Evolutionary conservation across 768 basidiomycete species (phyloP), one percentile per base, ranked within the genome.

Genomic region (Crassisporium funariophilum): DNA sequence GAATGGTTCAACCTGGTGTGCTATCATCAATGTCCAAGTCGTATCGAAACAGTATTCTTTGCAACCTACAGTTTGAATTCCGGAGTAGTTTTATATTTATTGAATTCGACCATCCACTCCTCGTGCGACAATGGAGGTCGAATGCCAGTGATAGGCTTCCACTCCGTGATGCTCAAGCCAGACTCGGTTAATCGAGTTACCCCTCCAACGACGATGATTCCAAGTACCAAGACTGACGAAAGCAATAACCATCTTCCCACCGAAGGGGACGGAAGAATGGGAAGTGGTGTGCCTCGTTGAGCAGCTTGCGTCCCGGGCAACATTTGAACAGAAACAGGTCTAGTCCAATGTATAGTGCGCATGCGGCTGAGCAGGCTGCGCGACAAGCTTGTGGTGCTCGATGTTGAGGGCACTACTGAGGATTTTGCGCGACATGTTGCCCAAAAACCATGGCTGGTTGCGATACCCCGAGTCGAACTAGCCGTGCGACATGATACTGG

Each of bases 121-220:
- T 72, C 80, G 17, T 75, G 65, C 1, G 81, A 80, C 27, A 93
- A 67, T 0, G 97, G 97, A 13, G 95, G 95, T 13, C 94, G 62
- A 40, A 91, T 73, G 12, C 97, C 97, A 19, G 91, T 86, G 44
- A 98, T 83, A 10, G 95, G 94, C 41, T 81, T 78, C 97, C 97
- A 99, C 76, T 99, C 97, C 17, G 94, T 97, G 65, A 99, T 99
- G 64, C 92, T 95, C 49, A 99, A 73, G 11, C 97, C 97, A 12
- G 93, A 95, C 68, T 99, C 97, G 1, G 97, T 99, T 49, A 99
- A 79, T 34, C 97, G 87, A 2, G 97, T 99, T 49, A 99, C 80
- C 7, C 95, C 97, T 21, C 97, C 97, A 4, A 99, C 90, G 43
- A 98, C 86, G 57, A 98, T 84, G 62, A 99, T 91, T 15, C 84